A percentile compares a stretch with the other conserved stretches of the same genome.
phyloP scores from a whole-genome alignment of 352 stramenopile species.

The Phytophthora europaea region DNA sequence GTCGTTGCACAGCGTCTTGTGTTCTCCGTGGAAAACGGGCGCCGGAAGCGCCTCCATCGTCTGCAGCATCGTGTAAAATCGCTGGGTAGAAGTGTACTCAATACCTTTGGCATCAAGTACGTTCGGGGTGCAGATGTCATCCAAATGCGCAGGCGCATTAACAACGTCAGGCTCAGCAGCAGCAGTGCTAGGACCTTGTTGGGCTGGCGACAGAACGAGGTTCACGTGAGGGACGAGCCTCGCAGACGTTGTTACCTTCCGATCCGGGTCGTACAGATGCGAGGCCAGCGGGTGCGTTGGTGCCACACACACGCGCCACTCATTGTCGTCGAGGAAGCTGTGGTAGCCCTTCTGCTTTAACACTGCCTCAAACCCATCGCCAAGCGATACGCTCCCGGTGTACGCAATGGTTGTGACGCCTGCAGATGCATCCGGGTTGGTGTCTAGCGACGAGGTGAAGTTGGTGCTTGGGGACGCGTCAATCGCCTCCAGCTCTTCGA shows the following conservation, averaged over 20 bases:
- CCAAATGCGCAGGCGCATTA: neutral
- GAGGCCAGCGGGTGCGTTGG: constrained; percentile 45
- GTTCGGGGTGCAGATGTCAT: constrained; percentile 6
- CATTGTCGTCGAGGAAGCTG: constrained; percentile 26
- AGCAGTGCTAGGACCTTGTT: neutral
- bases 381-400: constrained; percentile 8
- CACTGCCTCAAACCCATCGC: constrained; percentile 7
- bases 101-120: constrained; percentile 13
- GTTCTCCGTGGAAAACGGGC: constrained; percentile 33
- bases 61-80: constrained; percentile 16
- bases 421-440: neutral
- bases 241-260: constrained; percentile 7
- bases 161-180: neutral
- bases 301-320: constrained; percentile 43
- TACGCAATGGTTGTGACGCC: constrained; percentile 53
- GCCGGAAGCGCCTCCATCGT: constrained; percentile 15
- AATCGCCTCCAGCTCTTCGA: constrained; percentile 13
- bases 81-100: constrained; percentile 1
- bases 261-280: constrained; percentile 45
- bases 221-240: constrained; percentile 33
- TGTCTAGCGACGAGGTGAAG: constrained; percentile 34
- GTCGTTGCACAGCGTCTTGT: constrained; percentile 24
- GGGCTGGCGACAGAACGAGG: constrained; percentile 12
- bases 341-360: constrained; percentile 51
- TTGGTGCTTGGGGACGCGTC: constrained; percentile 29